A percentile compares a stretch with the other conserved stretches of the same genome.
phyloP scores from a whole-genome alignment of 2,329 filamentous ascomycete genomes.

The Plenodomus biglobosus region DNA sequence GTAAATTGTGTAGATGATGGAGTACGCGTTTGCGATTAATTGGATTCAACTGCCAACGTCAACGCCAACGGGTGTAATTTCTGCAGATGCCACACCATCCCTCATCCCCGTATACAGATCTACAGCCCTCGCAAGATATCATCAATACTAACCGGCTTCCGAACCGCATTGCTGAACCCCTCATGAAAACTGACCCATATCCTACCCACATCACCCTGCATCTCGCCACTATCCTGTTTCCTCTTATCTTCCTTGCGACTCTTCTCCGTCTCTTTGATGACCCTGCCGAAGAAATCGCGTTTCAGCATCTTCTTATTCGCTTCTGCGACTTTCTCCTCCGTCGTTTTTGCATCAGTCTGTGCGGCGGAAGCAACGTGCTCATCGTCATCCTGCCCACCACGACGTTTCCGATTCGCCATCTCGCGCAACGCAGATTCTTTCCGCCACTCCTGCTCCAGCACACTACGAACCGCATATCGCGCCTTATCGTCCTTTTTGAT shows the following conservation, averaged over 20 bases:
- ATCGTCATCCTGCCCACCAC: constrained; percentile 36
- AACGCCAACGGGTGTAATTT: neutral
- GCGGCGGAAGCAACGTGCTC: constrained; percentile 12
- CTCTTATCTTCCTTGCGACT: constrained; percentile 46
- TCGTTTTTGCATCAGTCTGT: constrained; percentile 21
- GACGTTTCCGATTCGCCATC: constrained; percentile 63
- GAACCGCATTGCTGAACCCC: constrained; percentile 87
- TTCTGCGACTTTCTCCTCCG: constrained; percentile 25
- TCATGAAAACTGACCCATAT: constrained; percentile 91
- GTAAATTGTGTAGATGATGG: neutral
- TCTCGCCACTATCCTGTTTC: constrained; percentile 41
- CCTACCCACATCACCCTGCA: constrained; percentile 54
- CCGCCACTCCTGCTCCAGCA: constrained; percentile 85
- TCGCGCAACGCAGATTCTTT: constrained; percentile 70
- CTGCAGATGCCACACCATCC: neutral
- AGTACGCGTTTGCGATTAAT: neutral
- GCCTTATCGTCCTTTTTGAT: constrained; percentile 67
- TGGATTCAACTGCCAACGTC: neutral
- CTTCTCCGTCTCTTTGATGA: constrained; percentile 57
- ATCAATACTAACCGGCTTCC: constrained; percentile 78
- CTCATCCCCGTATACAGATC: neutral
- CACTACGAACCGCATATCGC: constrained; percentile 90
- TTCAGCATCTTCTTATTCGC: constrained; percentile 54
- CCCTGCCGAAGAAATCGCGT: constrained; percentile 82
- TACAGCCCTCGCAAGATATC: constrained; percentile 73